A percentile compares a stretch with the other conserved stretches of the same genome.
These are phyloP conservation scores for Pinus albicaulis DNA, from an alignment of 75 land plant genomes.

Conservation along the genomic window DNA sequence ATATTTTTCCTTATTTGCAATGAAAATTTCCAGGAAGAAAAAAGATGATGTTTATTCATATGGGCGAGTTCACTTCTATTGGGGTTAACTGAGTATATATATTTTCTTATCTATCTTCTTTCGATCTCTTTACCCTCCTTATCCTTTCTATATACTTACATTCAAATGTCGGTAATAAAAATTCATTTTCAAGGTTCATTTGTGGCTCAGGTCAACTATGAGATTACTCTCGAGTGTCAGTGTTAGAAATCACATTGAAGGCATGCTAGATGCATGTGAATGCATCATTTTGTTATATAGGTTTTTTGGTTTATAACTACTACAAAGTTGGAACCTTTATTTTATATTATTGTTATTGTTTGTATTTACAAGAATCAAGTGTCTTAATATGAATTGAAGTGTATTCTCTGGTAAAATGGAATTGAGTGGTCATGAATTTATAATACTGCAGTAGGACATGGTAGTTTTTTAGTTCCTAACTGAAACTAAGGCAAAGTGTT, in stretches of 20 bases:
- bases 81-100: not conserved
- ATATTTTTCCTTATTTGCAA: conserved; percentile 88
- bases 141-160: not conserved
- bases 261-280: no score
- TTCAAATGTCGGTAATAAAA: not conserved
- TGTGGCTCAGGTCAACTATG: not conserved
- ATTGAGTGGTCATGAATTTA: no score
- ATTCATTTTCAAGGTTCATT: not conserved
- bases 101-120: not conserved
- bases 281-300: no score
- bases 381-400: no score
- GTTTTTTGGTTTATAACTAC: no score
- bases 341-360: no score
- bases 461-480: no score
- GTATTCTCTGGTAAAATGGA: no score
- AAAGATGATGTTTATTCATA: conserved; percentile 70
- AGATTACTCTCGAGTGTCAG: not conserved
- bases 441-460: no score
- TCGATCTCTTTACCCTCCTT: not conserved
- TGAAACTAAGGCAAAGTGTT: no score
- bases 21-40: conserved; percentile 58
- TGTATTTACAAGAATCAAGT: no score
- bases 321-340: no score
- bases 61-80: conserved; percentile 42
- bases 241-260: not conserved